Evolutionary conservation across 768 basidiomycete species (phyloP), one percentile per base, ranked within the genome.

Genomic region (Sarcodon aspratus): DNA sequence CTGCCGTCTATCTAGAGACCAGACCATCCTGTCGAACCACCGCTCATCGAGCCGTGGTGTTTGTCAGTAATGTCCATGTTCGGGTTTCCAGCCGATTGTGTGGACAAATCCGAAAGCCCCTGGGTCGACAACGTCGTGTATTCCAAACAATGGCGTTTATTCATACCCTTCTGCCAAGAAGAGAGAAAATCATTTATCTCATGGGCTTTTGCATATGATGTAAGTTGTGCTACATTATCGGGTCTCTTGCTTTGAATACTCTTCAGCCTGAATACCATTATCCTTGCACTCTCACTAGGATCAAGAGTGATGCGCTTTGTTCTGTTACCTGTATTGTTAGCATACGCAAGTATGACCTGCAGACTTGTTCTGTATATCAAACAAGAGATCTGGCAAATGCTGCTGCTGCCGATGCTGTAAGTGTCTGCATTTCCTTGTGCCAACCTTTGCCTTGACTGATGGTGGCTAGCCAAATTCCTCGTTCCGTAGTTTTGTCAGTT

Each of bases 81-180:
- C 64, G 62, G 67, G 13, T 61, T 70, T 2, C 76, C 79, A 1
- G 62, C 66, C 11, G 51, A 53, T 15, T 79, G 76, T 54, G 55
- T 61, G 8, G 54, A 55, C 9, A 62, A 64, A 13, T 55, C 84
- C 8, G 67, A 78, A 43, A 61, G 69, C 4, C 51, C 80, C 1
- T 83, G 71, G 55, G 61, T 73, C 2, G 83, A 85, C 50, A 68
- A 71, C 33, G 63, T 76, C 46, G 74, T 81, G 2, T 80, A 78
- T 47, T 67, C 59, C 0, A 65, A 69, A 47, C 73, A 76, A n/a
- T 82, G 80, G 78, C 61, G 67, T n/a, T 53, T 60, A 8, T 73
- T 83, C 57, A 65, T 80, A 49, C 56, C 65, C 6, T 45, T 49
- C 1, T 69, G 66, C 36, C 58, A 76, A 12, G 54, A 61, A 34